phyloP scores from a whole-genome alignment of 345 rosid genomes.

The Erodium maritimum region DNA sequence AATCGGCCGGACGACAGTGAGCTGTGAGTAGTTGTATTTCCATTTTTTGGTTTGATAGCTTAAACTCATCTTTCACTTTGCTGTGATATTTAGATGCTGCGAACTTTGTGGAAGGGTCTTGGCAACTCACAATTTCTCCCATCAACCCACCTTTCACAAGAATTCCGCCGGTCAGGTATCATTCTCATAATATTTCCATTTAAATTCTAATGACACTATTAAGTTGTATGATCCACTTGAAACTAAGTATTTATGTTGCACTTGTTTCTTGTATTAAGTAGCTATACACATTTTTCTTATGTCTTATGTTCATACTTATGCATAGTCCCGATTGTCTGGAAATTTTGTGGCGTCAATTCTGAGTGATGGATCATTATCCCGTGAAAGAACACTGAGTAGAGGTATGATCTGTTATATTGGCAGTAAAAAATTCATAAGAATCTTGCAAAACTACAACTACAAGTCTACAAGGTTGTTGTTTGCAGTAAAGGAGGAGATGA shows the following conservation, averaged over 20 bases:
- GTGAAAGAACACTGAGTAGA: slow-evolving; percentile 36
- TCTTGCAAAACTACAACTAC: not conserved
- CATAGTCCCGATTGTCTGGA: slow-evolving; percentile 49
- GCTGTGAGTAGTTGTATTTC: no score
- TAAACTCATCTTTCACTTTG: not conserved
- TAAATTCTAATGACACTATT: not conserved
- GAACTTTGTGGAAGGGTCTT: slow-evolving; percentile 33
- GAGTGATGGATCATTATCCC: slow-evolving; percentile 34
- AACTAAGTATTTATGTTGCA: not conserved
- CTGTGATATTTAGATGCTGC: slow-evolving; percentile 17
- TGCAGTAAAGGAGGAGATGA: slow-evolving; percentile 58
- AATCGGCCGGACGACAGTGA: no score
- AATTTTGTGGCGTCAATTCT: slow-evolving; percentile 35
- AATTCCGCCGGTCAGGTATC: slow-evolving; percentile 28
- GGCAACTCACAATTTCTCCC: slow-evolving; percentile 21
- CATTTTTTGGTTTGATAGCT: no score
- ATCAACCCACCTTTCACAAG: slow-evolving; percentile 26
- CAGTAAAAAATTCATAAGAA: not conserved
- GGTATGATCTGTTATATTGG: slow-evolving; percentile 21
- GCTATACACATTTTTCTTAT: not conserved
- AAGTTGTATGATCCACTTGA: not conserved
- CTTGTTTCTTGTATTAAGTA: not conserved
- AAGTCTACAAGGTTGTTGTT: not conserved
- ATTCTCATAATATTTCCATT: not conserved
- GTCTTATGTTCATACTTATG: slow-evolving; percentile 1